A percentile compares a stretch with the other conserved stretches of the same genome.
These are phyloP conservation scores for Chrysanthemum lavandulifolium DNA, from an alignment of 129 eudicot genomes.

Conservation along the genomic window DNA sequence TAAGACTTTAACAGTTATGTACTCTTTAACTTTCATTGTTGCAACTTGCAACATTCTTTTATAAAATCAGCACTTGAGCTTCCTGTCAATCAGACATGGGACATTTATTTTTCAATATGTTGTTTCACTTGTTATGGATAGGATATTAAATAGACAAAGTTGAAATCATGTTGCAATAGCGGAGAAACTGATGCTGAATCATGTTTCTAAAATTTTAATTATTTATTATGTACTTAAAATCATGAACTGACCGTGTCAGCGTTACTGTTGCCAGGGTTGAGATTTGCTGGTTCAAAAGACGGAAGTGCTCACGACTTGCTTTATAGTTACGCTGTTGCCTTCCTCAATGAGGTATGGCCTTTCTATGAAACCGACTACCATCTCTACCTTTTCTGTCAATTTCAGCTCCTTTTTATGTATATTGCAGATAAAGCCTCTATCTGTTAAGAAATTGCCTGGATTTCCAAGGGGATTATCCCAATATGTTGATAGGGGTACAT, in stretches of 20 bases:
- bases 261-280: conserved; percentile 59
- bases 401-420: conserved; percentile 14
- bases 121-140: neutral
- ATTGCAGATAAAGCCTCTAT: conserved; percentile 82
- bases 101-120: neutral
- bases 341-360: conserved; percentile 73
- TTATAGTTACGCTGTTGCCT: conserved; percentile 71
- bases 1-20: conserved; percentile 1
- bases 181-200: neutral
- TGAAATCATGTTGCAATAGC: neutral
- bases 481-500: conserved; percentile 89
- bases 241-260: neutral
- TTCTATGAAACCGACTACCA: conserved; percentile 4
- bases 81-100: conserved; percentile 5
- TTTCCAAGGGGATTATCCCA: conserved; percentile 71
- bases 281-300: conserved; percentile 92
- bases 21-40: conserved; percentile 1
- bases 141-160: neutral
- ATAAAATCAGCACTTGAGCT: conserved; percentile 11
- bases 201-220: neutral
- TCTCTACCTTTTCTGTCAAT: neutral
- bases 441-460: conserved; percentile 38
- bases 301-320: conserved; percentile 81
- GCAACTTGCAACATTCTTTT: conserved; percentile 6
- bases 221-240: neutral